phyloP scores from a whole-genome alignment of 108 stramenopile genomes.

The Stephanodiscus triporus region DNA sequence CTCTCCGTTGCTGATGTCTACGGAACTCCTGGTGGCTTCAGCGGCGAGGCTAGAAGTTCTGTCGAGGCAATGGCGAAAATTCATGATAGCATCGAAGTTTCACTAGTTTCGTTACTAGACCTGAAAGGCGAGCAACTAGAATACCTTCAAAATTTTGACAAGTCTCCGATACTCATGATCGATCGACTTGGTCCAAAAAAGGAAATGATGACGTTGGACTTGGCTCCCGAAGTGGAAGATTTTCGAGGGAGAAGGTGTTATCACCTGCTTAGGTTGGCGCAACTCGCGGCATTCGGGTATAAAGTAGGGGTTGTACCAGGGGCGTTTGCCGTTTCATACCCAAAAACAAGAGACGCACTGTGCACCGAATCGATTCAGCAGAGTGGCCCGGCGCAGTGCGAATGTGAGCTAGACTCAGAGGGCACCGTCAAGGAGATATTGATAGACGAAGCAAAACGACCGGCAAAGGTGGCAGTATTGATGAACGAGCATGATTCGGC shows the following conservation, averaged over 20 bases:
- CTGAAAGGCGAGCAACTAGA: constrained; percentile 33
- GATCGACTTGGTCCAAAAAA: constrained; percentile 65
- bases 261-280: constrained; percentile 70
- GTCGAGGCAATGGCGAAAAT: constrained; percentile 35
- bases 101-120: constrained; percentile 42
- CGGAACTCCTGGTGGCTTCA: constrained; percentile 47
- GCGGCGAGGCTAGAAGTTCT: constrained; percentile 26
- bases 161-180: constrained; percentile 73
- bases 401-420: constrained; percentile 38
- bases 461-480: constrained; percentile 66
- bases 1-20: constrained; percentile 50
- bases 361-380: constrained; percentile 19
- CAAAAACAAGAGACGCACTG: constrained; percentile 39
- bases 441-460: constrained; percentile 65
- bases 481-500: constrained; percentile 32
- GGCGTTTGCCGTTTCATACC: constrained; percentile 68
- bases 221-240: constrained; percentile 75
- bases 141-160: constrained; percentile 51
- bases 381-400: constrained; percentile 34
- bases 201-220: constrained; percentile 63
- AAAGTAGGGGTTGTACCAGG: constrained; percentile 61
- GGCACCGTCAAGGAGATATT: constrained; percentile 52
- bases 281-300: constrained; percentile 70
- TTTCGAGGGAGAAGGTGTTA: constrained; percentile 73
- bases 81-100: constrained; percentile 45